A percentile compares a stretch with the other conserved stretches of the same genome.
Evolutionary conservation across 2,329 filamentous ascomycete species (phyloP).

Genomic region (Claviceps cyperi): DNA sequence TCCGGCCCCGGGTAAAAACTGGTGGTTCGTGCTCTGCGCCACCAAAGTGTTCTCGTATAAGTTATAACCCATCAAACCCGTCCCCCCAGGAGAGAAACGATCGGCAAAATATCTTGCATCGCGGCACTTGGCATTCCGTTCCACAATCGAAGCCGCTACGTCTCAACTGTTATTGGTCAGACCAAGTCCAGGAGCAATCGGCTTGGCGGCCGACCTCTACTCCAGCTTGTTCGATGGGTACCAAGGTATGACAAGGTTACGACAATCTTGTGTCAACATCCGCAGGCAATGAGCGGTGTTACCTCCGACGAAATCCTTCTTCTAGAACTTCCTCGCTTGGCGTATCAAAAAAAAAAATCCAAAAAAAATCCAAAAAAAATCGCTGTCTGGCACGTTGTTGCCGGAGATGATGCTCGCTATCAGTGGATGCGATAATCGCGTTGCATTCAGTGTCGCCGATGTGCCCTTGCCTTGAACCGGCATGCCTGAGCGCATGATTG

Average conservation of each 20-base stretch:
- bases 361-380: background rate
- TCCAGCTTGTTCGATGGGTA: background rate
- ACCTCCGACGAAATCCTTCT: background rate
- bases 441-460: background rate
- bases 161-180: background rate
- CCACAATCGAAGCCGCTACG: background rate
- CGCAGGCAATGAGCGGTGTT: background rate
- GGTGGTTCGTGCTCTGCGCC: background rate
- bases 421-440: background rate
- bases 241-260: background rate
- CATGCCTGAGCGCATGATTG: background rate
- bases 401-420: background rate
- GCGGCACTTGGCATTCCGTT: background rate
- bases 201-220: background rate
- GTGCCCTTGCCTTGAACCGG: background rate
- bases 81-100: background rate
- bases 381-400: background rate
- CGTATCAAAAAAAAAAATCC: background rate
- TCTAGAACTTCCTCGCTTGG: background rate
- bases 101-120: background rate
- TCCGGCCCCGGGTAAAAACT: too few species aligned
- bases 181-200: background rate
- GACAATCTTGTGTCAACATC: background rate
- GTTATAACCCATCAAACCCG: background rate
- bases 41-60: background rate